Evolutionary conservation across 371 early-diverging fungal species (phyloP), one percentile per base, ranked within the genome.

Genomic region (Syncephalastrum sp.): DNA sequence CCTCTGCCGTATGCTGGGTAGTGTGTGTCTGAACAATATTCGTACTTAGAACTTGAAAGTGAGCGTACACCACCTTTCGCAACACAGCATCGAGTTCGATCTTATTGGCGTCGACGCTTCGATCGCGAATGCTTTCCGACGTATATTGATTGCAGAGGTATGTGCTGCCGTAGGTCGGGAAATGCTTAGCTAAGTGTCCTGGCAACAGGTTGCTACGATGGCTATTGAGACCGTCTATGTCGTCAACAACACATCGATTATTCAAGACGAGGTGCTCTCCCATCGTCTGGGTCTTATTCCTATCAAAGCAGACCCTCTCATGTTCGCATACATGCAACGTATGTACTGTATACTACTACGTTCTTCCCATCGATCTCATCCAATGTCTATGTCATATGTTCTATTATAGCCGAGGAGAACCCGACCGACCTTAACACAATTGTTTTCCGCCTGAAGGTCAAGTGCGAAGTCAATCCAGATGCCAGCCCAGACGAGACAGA

Each of bases 251-350:
- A 95, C 92, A 13, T 88, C 92, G 5, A 85, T 99, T 43, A 87
- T 99, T 65, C 92, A 93, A 56, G 99, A 99, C 70, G 99, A 99
- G 75, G 88, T 99, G 3, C 71, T 99, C 43, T 90, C 98, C n/a
- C 97, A 99, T 65, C 88, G 99, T 59, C 75, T 99, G 38, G 99
- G 99, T 27, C 77, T 99, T 60, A 84, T 99, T 53, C 99, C 99
- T 41, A 91, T 99, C 61, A 72, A 86, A 47, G 93, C 90, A 7
- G 91, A 96, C 71, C 94, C 97, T 19, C 67, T 79, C 5, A 58
- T 74, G 51, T 94, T 97, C 67, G 79, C 86, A 49, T 95, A 83
- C 68, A 84, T 86, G 73, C 70, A 74, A 38, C 74, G 85, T 82
- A 68, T 57, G 64, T 53, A 21, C 8, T 43, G 44, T 17, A 38